Base-by-base conservation (phyloP, 139 green algal genomes). In the Marvania coccoides region DNA sequence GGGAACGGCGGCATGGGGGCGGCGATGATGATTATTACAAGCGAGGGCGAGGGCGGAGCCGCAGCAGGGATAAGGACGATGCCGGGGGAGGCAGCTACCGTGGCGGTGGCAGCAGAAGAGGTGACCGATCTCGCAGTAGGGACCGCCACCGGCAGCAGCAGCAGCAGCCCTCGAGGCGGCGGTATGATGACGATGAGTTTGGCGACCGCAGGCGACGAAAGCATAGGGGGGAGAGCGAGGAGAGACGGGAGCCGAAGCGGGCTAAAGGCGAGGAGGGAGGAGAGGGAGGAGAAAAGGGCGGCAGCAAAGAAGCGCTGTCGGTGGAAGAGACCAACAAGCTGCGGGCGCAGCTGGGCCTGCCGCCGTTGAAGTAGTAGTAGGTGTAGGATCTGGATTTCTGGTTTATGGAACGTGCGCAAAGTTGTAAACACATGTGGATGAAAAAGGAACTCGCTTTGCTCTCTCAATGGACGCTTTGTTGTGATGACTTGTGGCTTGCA, bases 281-380 rank as follows among this genome's bases (percentile, higher is more conserved):
- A 51, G 42, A 12, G 35, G 48, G 71, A 48, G 37, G 47, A 31
- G 7, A 59, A 29, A 24, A 69, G n/a, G 34, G 74, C 35, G 29
- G 70, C n/a, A 26, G 61, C 47, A 29, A 73, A 55, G 40, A 29
- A 19, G 36, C 47, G 38, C 23, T 69, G 61, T 58, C 37, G 24
- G 57, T 83, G n/a, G 82, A 82, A 1, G 73, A 89, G 37, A 75
- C 75, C n/a, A 94, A 94, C 59, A 62, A 60, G 6, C 65, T 93
- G 58, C 76, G 87, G 14, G 85, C 83, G 4, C 79, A 73, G 45
- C 69, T 94, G 24, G 87, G 87, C 3, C 60, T 94, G 12, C 87
- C 88, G 34, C 87, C 87, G 19, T 67, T 91, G 7, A 77, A 75
- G 47, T 85, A 60, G n/a, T 5, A 7, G 38, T 24, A 23, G 53